Percentiles rank a stretch among this genome's conserved stretches.
phyloP scores from a whole-genome alignment of 768 basidiomycete genomes.

The Neoboletus brunneissimus region DNA sequence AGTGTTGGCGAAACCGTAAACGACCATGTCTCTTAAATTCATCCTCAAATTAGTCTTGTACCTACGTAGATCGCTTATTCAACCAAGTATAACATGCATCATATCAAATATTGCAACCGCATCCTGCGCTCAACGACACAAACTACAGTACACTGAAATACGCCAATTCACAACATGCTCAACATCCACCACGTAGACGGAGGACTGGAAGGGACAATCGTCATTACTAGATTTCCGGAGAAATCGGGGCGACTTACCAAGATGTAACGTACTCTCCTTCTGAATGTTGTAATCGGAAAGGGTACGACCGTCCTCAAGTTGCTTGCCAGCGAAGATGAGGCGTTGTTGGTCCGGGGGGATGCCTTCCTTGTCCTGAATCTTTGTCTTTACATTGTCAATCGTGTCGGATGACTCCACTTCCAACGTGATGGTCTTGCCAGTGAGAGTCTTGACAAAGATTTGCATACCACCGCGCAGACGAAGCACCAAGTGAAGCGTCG shows the following conservation, averaged over 20 bases:
- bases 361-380: conserved; percentile 80
- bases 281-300: conserved; percentile 77
- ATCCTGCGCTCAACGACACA: background rate
- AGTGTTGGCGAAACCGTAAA: background rate
- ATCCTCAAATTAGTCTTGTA: background rate
- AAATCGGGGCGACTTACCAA: conserved; percentile 31
- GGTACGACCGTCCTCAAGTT: conserved; percentile 75
- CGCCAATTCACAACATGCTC: conserved; percentile 3
- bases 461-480: conserved; percentile 74
- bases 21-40: background rate
- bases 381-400: conserved; percentile 74
- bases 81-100: background rate
- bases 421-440: conserved; percentile 74
- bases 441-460: conserved; percentile 69
- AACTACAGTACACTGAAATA: background rate
- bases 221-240: background rate
- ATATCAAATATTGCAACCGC: background rate
- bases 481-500: conserved; percentile 70
- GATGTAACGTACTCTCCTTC: conserved; percentile 70
- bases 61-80: background rate
- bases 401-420: conserved; percentile 77
- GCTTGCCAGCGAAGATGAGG: conserved; percentile 79
- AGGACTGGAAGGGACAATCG: conserved; percentile 42
- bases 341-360: conserved; percentile 79
- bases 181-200: conserved; percentile 77